Evolutionary conservation across 2,329 filamentous ascomycete genomes (phyloP), one percentile per base, ranked within the genome.

Genomic region (Calonectria multiphialidica): DNA sequence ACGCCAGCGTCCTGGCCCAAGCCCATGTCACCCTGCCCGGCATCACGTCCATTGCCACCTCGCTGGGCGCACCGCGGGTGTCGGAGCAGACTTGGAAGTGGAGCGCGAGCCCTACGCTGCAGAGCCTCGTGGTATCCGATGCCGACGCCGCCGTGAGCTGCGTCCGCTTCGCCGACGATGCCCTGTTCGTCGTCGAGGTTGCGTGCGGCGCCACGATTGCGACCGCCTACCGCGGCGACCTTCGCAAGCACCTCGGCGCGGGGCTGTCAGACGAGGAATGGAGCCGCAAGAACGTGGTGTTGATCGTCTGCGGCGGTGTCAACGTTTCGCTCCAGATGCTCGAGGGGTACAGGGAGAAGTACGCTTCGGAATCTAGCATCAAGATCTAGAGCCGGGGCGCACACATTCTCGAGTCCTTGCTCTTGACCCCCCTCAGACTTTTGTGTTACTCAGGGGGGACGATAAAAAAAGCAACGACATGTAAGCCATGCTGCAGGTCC

Each of bases 121-220:
- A 81, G 71, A 85, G 83, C 73, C 68, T 84, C 9, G 82, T 84
- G 63, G 82, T 86, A 28, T 78, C 80, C 5, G 84, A 86, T 63
- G 92, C 91, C 4, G 94, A 97, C 79, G 96, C 96, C 0, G 95
- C 94, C 23, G 90, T 92, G 83, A 95, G 92, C 3, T 94, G 93
- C 66, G 91, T 93, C 79, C 87, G 90, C 28, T 92, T 98, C 73
- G 93, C 94, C 12, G 94, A 98, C 75, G 95, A 98, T 72, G 94
- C 96, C 77, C 87, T 93, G 30, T 85, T 96, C 69, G 86, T 98
- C 70, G 94, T 98, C 3, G 96, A 98, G 85, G 87, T 93, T 42
- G 92, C 95, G 0, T 98, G 96, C 81, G 95, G 96, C 1, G 95
- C 96, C 7, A 93, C 93, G 65, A 84, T 98, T 15, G 94, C 93